Base-by-base conservation (phyloP, 441 rosid species). In the Heliophila coronopifolia region DNA sequence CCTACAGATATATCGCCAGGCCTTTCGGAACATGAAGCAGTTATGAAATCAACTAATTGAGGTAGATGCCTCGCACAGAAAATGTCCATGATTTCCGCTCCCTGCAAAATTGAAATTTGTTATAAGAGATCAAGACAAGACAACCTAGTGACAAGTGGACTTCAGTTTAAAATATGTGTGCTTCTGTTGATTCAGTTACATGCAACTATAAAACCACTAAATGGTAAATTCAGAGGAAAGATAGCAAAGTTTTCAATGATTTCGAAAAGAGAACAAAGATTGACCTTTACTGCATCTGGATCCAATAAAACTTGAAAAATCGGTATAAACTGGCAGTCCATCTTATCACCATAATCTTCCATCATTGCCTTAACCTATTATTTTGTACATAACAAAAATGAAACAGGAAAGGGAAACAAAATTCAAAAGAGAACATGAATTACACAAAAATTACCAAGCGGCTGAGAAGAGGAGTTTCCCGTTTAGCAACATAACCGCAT, bases 331-430 rank as follows among this genome's bases (percentile, higher is more conserved):
- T 84, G 93, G 73, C 86, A 81, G 34, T 82, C 77, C 94, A 80
- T 83, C 67, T 78, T 77, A 25, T 81, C 94, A 56, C 86, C 94
- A 63, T 79, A 84, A 63, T 86, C 93, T 40, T 94, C 91, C 66
- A 89, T 65, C 92, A 93, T 76, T 58, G 97, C 94, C 69, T 82
- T 82, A 47, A 88, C 97, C 97, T 93, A 81, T n/a, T n/a, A n/a
- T n/a, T n/a, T 22, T 44, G 30, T 46, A 8, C 23, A 53, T 41
- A 54, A 48, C 14, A 10, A 34, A 20, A 63, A 28, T 35, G 27
- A 54, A 26, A 22, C 14, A 23, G 23, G 23, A 9, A 37, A 19
- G 13, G 28, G 30, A 27, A 36, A 31, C 28, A 24, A 26, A 55
- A 18, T 20, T 50, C 38, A 64, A 17, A 26, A 42, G 40, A 36